Evolutionary conservation across 208 protist species (phyloP), one percentile per base, ranked within the genome.

Genomic region (Leishmania turanica): DNA sequence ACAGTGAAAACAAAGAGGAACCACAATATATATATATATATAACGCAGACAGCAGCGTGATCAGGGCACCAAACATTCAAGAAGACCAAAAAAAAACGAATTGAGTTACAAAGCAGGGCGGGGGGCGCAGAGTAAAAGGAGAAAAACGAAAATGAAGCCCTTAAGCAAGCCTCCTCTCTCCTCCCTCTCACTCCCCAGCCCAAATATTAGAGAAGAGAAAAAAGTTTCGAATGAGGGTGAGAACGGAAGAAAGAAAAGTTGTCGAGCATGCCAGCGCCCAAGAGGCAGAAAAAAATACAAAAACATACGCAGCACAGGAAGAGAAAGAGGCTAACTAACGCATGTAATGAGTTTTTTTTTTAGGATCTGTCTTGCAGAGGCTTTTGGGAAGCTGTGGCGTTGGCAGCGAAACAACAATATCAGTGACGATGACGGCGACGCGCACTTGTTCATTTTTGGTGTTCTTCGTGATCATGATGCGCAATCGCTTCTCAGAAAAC

Each of bases 401-500:
- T 73, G 42, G 69, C 69, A 73, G 40, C 27, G 45, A 73, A 73
- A 45, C 42, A 73, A 34, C 71, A 82, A 68, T 19, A 54, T 54
- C 62, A 68, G 78, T 82, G 78, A 42, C 15, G 54, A 68, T 78
- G 79, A 58, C 6, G 54, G 40, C 40, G 51, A 58, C 56, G 47
- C 56, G 24, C 47, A 56, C 17, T 71, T 77, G 68, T 82, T 80
- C 24, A n/a, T 72, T 60, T 75, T 79, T 60, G 24, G n/a, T 72
- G 21, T 40, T 69, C 42, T 47, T 71, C 24, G 34, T 73, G 80
- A 69, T 49, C 15, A 45, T 80, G 64, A 62, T 72, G 60, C 47
- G 74, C 49, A 72, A 66, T 42, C 24, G 72, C 72, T 76, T 64
- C 51, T 76, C 72, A 62, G 72, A 76, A 58, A 79, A 65, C 24